These are phyloP conservation scores for Emmonsiellopsis sp. DNA, from an alignment of 2,329 filamentous ascomycete species.

Conservation along the genomic window DNA sequence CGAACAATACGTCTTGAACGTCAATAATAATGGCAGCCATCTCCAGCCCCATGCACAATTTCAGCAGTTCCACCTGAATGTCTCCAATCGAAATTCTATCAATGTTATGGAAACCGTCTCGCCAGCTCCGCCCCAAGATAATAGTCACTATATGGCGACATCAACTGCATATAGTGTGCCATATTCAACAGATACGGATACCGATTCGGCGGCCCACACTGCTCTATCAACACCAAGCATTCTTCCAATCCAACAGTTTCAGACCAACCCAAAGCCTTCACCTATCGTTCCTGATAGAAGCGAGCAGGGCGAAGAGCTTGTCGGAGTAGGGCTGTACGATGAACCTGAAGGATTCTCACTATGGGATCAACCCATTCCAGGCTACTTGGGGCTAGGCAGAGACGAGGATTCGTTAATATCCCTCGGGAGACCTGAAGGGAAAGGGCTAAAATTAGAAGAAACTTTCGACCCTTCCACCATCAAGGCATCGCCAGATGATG, in stretches of 20 bases:
- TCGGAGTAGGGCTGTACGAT: slow-evolving; percentile 79
- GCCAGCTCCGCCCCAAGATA: not conserved
- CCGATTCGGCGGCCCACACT: slow-evolving; percentile 10
- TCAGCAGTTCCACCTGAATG: not conserved
- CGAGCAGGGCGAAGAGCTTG: slow-evolving; percentile 59
- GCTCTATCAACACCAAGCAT: slow-evolving; percentile 31
- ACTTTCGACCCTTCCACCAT: slow-evolving; percentile 59
- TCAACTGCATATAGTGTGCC: not conserved
- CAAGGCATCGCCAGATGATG: slow-evolving; percentile 30
- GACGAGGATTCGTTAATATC: slow-evolving; percentile 21
- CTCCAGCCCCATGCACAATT: not conserved
- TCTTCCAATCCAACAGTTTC: slow-evolving; percentile 27
- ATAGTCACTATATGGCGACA: not conserved
- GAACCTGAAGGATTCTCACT: slow-evolving; percentile 49
- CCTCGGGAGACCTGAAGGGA: slow-evolving; percentile 51
- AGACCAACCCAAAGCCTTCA: slow-evolving; percentile 16
- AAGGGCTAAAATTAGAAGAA: slow-evolving; percentile 72
- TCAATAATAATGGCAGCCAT: not conserved
- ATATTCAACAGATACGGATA: not conserved
- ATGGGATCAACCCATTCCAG: slow-evolving; percentile 41
- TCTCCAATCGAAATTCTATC: not conserved
- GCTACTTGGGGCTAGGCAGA: not conserved
- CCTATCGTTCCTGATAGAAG: slow-evolving; percentile 42
- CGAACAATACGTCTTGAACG: not conserved
- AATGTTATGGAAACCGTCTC: not conserved